phyloP scores from a whole-genome alignment of 768 basidiomycete genomes.

The Hypsizygus marmoreus region DNA sequence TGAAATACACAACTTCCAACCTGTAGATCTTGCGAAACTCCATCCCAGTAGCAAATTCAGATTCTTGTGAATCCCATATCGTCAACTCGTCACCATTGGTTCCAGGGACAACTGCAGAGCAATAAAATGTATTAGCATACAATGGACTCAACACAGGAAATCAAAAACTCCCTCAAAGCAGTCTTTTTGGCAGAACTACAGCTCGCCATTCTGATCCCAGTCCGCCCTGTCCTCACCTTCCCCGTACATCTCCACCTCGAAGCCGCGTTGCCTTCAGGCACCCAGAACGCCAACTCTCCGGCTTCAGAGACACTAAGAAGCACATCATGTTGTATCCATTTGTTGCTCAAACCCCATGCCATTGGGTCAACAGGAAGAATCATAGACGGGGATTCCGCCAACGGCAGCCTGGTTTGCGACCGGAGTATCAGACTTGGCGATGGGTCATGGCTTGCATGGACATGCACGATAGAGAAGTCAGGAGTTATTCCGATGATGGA shows the following conservation, averaged over 20 bases:
- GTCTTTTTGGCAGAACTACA: slow-evolving; percentile 95
- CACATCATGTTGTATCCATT: slow-evolving; percentile 64
- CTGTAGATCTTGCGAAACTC: slow-evolving; percentile 75
- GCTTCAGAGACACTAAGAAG: slow-evolving; percentile 74
- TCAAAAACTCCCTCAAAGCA: slow-evolving; percentile 64
- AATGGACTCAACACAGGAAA: neutral
- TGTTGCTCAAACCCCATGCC: slow-evolving; percentile 65
- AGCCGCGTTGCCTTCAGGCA: slow-evolving; percentile 45
- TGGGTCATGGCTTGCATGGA: slow-evolving; percentile 43
- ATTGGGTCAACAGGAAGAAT: slow-evolving; percentile 86
- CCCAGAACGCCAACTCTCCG: slow-evolving; percentile 90
- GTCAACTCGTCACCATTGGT: slow-evolving; percentile 77
- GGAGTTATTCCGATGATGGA: slow-evolving; percentile 67
- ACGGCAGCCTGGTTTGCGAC: slow-evolving; percentile 55
- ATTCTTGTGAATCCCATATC: slow-evolving; percentile 96
- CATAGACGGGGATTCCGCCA: slow-evolving; percentile 46
- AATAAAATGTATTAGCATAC: slow-evolving; percentile 12
- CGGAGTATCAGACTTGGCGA: slow-evolving; percentile 42
- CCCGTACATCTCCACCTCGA: slow-evolving; percentile 70
- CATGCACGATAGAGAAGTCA: slow-evolving; percentile 59
- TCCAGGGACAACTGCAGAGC: slow-evolving; percentile 55
- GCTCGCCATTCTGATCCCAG: slow-evolving; percentile 65
- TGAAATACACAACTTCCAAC: slow-evolving; percentile 12
- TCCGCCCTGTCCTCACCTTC: slow-evolving; percentile 69
- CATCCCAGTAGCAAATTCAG: slow-evolving; percentile 88